Base-by-base conservation (phyloP, 148 eudicot species). In the Rhododendron mucronatum region DNA sequence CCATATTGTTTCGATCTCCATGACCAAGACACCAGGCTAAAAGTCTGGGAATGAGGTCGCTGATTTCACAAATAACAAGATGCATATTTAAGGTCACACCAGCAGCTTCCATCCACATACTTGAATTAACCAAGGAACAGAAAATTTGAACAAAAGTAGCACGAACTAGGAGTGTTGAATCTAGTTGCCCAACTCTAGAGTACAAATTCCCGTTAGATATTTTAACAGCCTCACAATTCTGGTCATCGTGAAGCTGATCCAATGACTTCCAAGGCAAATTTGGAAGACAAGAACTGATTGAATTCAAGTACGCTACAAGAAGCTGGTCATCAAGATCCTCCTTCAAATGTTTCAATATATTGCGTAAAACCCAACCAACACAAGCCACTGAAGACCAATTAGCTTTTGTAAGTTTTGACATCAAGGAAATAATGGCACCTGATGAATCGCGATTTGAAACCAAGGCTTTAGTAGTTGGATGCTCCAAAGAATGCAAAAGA, bases 81-180 rank as follows among this genome's bases (percentile, higher is more conserved):
- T 48, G 80, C 74, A 88, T 85, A 69, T 65, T 18, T 5, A 59
- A 78, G 78, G 85, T 88, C 88, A 79, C 87, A 78, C 75, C 84
- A 78, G 18, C 81, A 85, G 85, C 89, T 82, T 87, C 92, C 18
- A 35, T 79, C 55, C 67, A 84, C 77, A 84, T 82, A 85, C 85
- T 82, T 21, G 85, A 78, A 44, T 85, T 87, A 87, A 91, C 90
- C 89, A 94, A 78, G 5, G 99, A 93, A 90, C 96, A 92, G 57
- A 93, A 87, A 61, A 95, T 91, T 89, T 94, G 98, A 88, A 93
- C 88, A 88, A 95, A 89, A 88, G 91, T 85, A 41, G 96, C 99
- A n/a, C 84, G 59, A 83, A 95, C 92, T 80, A 91, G 5, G 71
- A 82, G 82, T 26, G 75, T 88, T 69, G 86, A 88, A 88, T 89